Evolutionary conservation across 2,329 filamentous ascomycete genomes (phyloP), one percentile per base, ranked within the genome.

Genomic region (Calonectria pauciramosa): DNA sequence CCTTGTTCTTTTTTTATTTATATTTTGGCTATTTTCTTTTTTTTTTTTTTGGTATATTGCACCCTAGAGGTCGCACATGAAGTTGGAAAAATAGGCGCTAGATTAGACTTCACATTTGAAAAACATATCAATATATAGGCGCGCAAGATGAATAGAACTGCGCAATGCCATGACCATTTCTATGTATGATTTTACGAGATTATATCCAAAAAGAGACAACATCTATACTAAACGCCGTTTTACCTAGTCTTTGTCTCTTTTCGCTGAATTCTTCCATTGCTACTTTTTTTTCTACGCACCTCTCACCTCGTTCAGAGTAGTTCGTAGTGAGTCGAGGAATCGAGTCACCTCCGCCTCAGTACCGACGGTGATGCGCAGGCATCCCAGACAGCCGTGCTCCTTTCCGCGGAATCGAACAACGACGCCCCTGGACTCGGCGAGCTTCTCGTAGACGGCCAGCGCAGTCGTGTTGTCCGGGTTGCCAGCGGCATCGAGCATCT

Each of bases 361-460:
- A 20, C 97, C 97, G 16, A 99, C 92, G 0, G 97, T 99, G 78
- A 99, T 95, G 70, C 97, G 91, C 84, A 99, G 86, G 82, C 96
- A 98, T 0, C 96, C 97, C 52, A 93, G 85, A 83, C 97, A 99
- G 6, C 96, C 96, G 78, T 94, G 89, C 88, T 99, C 97, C 87
- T 96, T 97, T 63, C 97, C 97, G 80, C 97, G 90, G 85, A 99
- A 99, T 69, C 97, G 90, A 5, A 99, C 96, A 9, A 99, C 96
- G 0, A 99, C 96, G 0, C 96, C 96, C 83, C 92, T 93, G 51
- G 92, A 91, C 88, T 98, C 95, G 0, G 97, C 97, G 80, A 99
- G 89, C 36, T 88, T 89, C 86, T 97, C 93, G 84, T 99, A 99
- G 10, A 96, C 94, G 14, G 91, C 92, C 81, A 96, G 84, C 20